A percentile compares a stretch with the other conserved stretches of the same genome.
These are phyloP conservation scores for Nicotiana undulata DNA, from an alignment of 257 asterid species.

Conservation along the genomic window DNA sequence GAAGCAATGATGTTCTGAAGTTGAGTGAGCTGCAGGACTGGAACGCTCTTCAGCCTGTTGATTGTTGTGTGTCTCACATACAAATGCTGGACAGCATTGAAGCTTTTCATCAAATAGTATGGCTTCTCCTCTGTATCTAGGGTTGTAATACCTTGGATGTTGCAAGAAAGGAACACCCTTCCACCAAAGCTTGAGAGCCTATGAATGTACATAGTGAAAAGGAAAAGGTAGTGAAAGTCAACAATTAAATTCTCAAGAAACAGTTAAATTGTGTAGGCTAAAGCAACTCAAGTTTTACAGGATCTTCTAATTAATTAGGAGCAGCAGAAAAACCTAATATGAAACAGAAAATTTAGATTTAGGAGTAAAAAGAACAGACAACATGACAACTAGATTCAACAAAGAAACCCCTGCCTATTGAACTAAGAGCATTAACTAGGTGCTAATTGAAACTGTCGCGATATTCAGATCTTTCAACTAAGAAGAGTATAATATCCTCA, in stretches of 20 bases:
- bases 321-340: not conserved
- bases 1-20: conserved; percentile 30
- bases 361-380: not conserved
- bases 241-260: not conserved
- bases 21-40: conserved; percentile 10
- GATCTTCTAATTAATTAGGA: not conserved
- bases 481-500: not conserved
- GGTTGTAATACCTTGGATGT: conserved; percentile 62
- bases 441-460: not conserved
- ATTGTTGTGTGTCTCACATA: conserved; percentile 9
- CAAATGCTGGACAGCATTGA: conserved; percentile 26
- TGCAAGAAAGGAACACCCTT: conserved; percentile 56
- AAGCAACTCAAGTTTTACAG: not conserved
- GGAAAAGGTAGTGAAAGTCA: not conserved
- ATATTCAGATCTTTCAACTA: not conserved
- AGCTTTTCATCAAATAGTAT: conserved; percentile 37
- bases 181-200: conserved; percentile 95
- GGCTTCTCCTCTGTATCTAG: conserved; percentile 55
- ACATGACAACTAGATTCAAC: not conserved
- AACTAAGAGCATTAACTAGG: not conserved
- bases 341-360: not conserved
- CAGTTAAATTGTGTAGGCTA: no score
- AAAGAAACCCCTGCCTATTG: not conserved
- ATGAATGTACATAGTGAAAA: not conserved
- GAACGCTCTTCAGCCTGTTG: conserved; percentile 19